Evolutionary conservation across 495 filamentous ascomycete species (phyloP), one percentile per base, ranked within the genome.

Genomic region (Aspergillus saccharolyticus): DNA sequence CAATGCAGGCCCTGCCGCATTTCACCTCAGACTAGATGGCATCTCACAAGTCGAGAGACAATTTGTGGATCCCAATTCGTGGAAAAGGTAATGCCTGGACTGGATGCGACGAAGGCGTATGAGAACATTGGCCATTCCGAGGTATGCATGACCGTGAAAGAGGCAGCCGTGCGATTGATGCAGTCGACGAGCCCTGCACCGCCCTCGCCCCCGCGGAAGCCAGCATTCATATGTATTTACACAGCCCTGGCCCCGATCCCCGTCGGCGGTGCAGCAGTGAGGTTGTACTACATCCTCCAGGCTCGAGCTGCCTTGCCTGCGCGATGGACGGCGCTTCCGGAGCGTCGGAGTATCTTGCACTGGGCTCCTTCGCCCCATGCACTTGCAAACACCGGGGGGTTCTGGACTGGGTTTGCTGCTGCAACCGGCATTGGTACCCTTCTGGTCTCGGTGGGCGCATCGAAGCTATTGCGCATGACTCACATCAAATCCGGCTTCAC

Each of bases 51-150:
- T 73, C 65, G 16, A 71, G 70, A 55, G 61, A 64, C 19, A 79
- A 83, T 61, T 28, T 71, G 3, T 83, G 80, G 80, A 71, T 83
- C 33, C 63, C 74, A 1, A 66, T 84, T 21, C 78, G 82, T 52
- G 75, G 78, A 53, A 73, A 80, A 69, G 78, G 81, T 82, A 61
- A 83, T 44, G 66, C 73, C 78, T 22, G 81, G 82, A 5, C 67
- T 58, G 39, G 80, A 84, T 66, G 80, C 78, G 4, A 83, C 75
- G 1, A 71, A 69, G 6, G 73, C 57, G 3, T 84, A 78, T 51
- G 80, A 83, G 24, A 70, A 82, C 51, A 12, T 39, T 8, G 33
- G 33, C 5, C 33, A 39, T 39, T 39, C 33, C 33, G 33, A 39
- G 76, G 75, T 4, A 81, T 79, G 0, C 83, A 84, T 48, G 79